Conservation (phyloP, 202 grass and related monocot genomes). For the Zoysia matrella region DNA sequence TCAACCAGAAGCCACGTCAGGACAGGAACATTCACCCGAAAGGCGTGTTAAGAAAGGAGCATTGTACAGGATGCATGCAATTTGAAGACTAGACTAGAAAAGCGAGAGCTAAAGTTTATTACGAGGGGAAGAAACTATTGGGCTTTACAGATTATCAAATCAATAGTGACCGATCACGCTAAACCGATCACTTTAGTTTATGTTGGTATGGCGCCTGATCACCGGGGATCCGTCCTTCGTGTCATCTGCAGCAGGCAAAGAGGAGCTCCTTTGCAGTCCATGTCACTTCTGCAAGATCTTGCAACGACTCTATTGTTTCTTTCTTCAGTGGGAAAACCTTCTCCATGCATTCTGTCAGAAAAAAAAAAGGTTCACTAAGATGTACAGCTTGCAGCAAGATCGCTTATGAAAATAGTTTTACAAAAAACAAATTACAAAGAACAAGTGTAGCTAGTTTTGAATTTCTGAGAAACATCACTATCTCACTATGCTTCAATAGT, state of each 20-base stretch:
- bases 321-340: constrained; percentile 88
- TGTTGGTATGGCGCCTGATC: constrained; percentile 32
- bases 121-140: constrained; percentile 19
- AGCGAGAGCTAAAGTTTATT: constrained; percentile 24
- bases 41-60: neutral
- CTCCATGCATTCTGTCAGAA: constrained; percentile 74
- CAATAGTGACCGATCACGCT: constrained; percentile 21
- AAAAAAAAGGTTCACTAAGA: constrained; percentile 18
- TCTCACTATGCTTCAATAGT: neutral
- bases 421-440: neutral
- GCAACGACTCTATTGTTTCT: constrained; percentile 63
- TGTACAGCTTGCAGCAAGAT: neutral
- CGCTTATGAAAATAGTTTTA: neutral
- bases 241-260: constrained; percentile 84
- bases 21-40: too few relatives aligned
- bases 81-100: neutral
- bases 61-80: constrained; percentile 27
- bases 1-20: neutral
- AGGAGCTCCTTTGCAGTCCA: constrained; percentile 97
- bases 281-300: constrained; percentile 84
- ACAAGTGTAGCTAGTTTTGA: neutral
- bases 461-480: neutral
- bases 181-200: constrained; percentile 27
- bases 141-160: constrained; percentile 50
- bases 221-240: constrained; percentile 8